Conservation (phyloP, 805 yeast species). For the Lachancea fermentati region DNA sequence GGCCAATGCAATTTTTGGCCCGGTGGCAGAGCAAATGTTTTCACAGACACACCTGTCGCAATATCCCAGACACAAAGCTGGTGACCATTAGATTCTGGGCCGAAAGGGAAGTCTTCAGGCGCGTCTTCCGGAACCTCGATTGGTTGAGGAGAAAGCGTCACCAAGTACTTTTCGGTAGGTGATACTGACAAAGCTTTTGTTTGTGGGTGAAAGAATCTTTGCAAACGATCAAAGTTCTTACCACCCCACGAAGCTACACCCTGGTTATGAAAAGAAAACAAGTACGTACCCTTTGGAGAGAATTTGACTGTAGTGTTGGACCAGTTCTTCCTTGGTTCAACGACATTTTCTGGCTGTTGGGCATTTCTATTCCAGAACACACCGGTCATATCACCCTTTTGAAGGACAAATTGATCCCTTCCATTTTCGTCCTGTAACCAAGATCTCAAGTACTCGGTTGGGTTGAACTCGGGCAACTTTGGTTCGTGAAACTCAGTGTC, state of each 20-base stretch:
- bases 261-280: slow-evolving; percentile 84
- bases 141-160: slow-evolving; percentile 85
- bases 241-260: slow-evolving; percentile 98
- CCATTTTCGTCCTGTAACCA: slow-evolving; percentile 89
- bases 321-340: slow-evolving; percentile 78
- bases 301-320: slow-evolving; percentile 83
- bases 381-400: slow-evolving; percentile 73
- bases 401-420: slow-evolving; percentile 85
- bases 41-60: slow-evolving; percentile 70
- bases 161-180: slow-evolving; percentile 84
- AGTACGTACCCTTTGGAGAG: slow-evolving; percentile 88
- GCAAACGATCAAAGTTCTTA: slow-evolving; percentile 61
- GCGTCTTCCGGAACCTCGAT: slow-evolving; percentile 59
- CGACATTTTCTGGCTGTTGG: slow-evolving; percentile 66
- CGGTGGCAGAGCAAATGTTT: slow-evolving; percentile 83
- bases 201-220: slow-evolving; percentile 80
- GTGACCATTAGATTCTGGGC: slow-evolving; percentile 85
- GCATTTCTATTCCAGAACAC: slow-evolving; percentile 79
- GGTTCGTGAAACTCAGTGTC: slow-evolving; percentile 67
- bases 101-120: slow-evolving; percentile 71
- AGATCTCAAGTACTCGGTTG: slow-evolving; percentile 75
- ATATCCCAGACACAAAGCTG: slow-evolving; percentile 91
- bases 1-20: slow-evolving; percentile 87
- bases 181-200: slow-evolving; percentile 88
- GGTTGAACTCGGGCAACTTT: slow-evolving; percentile 59